phyloP scores from a whole-genome alignment of 768 basidiomycete genomes.

The Calocybe cyanea region DNA sequence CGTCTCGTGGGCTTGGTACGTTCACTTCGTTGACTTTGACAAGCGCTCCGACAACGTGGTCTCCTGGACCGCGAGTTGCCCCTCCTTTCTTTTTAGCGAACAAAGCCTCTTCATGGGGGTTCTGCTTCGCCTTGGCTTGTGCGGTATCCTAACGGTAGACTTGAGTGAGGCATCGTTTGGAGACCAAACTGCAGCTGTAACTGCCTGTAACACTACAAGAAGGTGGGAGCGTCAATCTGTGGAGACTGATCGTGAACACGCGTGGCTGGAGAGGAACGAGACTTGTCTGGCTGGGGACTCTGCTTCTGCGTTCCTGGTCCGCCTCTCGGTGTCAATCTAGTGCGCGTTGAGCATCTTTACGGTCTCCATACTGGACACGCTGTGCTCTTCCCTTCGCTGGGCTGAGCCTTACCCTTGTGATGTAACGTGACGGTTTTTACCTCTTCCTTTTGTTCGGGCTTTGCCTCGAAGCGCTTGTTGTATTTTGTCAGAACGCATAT shows the following conservation, averaged over 20 bases:
- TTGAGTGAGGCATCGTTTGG: conserved; percentile 18
- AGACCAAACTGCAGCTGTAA: conserved; percentile 14
- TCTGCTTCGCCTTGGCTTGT: conserved; percentile 20
- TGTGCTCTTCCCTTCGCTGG: conserved; percentile 31
- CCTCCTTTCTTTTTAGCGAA: conserved; percentile 18
- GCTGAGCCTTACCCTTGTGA: conserved; percentile 36
- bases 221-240: conserved; percentile 30
- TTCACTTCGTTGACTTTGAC: conserved; percentile 53
- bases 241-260: conserved; percentile 33
- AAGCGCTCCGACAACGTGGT: conserved; percentile 42
- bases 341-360: conserved; percentile 48
- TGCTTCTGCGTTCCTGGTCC: conserved; percentile 11
- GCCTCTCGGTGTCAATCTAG: conserved; percentile 35
- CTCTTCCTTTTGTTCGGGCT: conserved; percentile 22
- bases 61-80: conserved; percentile 17
- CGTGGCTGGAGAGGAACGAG: conserved; percentile 32
- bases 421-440: conserved; percentile 20
- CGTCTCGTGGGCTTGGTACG: conserved; percentile 99
- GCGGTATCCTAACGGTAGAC: conserved; percentile 24
- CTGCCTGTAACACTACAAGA: conserved; percentile 13
- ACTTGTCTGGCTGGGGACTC: conserved; percentile 10
- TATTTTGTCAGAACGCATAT: conserved; percentile 33
- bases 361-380: conserved; percentile 51
- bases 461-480: conserved; percentile 48
- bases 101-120: conserved; percentile 13